Evolutionary conservation across 768 basidiomycete genomes (phyloP).

Genomic region (Cystoderma amianthinum): DNA sequence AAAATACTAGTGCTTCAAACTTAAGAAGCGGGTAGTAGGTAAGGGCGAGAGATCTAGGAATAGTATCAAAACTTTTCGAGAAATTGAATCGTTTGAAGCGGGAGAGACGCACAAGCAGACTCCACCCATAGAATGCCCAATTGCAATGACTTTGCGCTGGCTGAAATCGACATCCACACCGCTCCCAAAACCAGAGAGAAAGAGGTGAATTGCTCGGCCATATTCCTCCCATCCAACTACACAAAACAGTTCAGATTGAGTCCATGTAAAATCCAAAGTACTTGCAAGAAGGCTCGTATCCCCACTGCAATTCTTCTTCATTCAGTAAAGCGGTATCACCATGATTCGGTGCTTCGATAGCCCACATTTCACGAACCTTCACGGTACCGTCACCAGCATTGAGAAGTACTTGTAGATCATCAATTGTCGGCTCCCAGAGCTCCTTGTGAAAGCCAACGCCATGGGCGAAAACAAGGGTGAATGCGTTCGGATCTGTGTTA

Average conservation of each 20-base stretch:
- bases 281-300: slow-evolving; percentile 36
- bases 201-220: slow-evolving; percentile 35
- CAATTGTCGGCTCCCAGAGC: slow-evolving; percentile 50
- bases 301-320: slow-evolving; percentile 29
- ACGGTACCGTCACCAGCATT: slow-evolving; percentile 10
- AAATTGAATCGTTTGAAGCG: too few relatives aligned
- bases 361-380: slow-evolving; percentile 42
- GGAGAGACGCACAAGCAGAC: slow-evolving; percentile 28
- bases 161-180: slow-evolving; percentile 45
- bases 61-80: too few relatives aligned
- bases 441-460: slow-evolving; percentile 54
- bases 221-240: slow-evolving; percentile 54
- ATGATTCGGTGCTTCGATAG: slow-evolving; percentile 48
- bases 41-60: slow-evolving; percentile 29
- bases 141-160: slow-evolving; percentile 38
- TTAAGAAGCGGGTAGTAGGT: slow-evolving; percentile 31
- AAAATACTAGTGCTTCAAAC: slow-evolving; percentile 31
- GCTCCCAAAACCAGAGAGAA: slow-evolving; percentile 39
- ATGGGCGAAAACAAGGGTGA: slow-evolving; percentile 45
- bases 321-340: slow-evolving; percentile 46
- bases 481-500: slow-evolving; percentile 26
- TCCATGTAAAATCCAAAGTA: slow-evolving; percentile 2
- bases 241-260: not conserved
- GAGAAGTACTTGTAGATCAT: slow-evolving; percentile 30
- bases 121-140: slow-evolving; percentile 54